Evolutionary conservation across 768 basidiomycete species (phyloP), one percentile per base, ranked within the genome.

Genomic region (Saitozyma sp.): DNA sequence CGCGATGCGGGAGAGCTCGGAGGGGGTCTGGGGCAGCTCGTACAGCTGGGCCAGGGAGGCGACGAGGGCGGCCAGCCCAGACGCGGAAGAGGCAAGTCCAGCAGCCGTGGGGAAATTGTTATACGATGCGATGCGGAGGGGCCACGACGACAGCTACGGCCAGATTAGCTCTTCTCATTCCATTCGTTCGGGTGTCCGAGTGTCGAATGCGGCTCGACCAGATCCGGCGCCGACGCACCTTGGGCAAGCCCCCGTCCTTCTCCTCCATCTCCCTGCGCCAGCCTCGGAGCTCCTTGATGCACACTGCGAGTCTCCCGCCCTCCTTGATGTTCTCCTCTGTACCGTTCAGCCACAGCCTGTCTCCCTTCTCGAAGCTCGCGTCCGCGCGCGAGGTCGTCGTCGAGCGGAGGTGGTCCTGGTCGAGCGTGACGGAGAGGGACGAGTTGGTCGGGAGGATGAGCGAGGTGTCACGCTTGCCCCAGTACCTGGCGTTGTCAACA

Each of bases 51-150:
- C 88, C 55, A 99, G 85, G 56, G 94, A 96, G 11, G 89, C 84
- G 37, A 92, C 89, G 46, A 99, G 88, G 0, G 96, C 96, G 5
- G 96, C 95, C 71, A 98, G 94, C 14, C 96, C 96, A 0, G 93
- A 91, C 0, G 96, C 96, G 41, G 94, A 97, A 0, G 94, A 97
- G 0, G 96, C 96, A 50, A 99, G 87, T 5, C 96, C 96, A 0
- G 96, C 96, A 13, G 96, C 96, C 13, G 96, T 99, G 39, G 96
- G 96, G 84, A 99, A 98, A 83, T 98, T 98, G 85, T 99, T 99
- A 82, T 86, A 88, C 8, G 95, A 98, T 60, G 87, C 86, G 71
- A 99, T 92, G 82, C 92, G 93, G 5, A 98, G 86, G 16, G 84
- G 81, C 79, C 82, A 90, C 14, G 82, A 68, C 0, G 92, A 89